Conservation (phyloP, 2,329 filamentous ascomycete species). For the Aspergillus fijiensis region DNA sequence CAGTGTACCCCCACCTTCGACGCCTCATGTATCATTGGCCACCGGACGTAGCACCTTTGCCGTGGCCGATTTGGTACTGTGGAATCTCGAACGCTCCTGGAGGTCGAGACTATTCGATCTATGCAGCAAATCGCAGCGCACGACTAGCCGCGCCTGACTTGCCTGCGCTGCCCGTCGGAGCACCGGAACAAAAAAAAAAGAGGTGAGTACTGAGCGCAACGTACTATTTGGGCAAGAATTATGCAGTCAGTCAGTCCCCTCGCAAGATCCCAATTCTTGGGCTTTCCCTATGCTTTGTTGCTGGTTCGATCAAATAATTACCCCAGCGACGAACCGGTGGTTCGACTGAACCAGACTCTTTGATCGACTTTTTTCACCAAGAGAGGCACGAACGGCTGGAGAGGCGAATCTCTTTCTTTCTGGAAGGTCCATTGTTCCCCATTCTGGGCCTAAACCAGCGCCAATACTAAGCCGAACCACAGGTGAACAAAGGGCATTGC, state of each 20-base stretch:
- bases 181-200: neutral
- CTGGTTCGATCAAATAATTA: neutral
- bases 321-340: neutral
- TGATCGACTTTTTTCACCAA: neutral
- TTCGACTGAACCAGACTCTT: neutral
- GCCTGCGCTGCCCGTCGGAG: conserved; percentile 4
- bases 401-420: neutral
- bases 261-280: neutral
- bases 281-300: neutral
- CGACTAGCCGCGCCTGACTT: conserved; percentile 10
- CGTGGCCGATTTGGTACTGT: neutral
- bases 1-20: neutral
- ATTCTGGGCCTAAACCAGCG: neutral
- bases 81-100: neutral
- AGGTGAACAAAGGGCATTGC: neutral
- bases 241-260: too few relatives aligned
- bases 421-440: conserved; percentile 1
- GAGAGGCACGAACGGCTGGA: neutral
- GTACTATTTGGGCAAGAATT: too few relatives aligned
- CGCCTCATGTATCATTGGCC: neutral
- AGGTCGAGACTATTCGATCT: conserved; percentile 4
- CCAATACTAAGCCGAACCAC: neutral
- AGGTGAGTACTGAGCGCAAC: neutral
- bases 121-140: conserved; percentile 6
- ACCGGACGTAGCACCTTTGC: conserved; percentile 1